Evolutionary conservation across 345 rosid species (phyloP), one percentile per base, ranked within the genome.

Genomic region (Abelmoschus esculentus): DNA sequence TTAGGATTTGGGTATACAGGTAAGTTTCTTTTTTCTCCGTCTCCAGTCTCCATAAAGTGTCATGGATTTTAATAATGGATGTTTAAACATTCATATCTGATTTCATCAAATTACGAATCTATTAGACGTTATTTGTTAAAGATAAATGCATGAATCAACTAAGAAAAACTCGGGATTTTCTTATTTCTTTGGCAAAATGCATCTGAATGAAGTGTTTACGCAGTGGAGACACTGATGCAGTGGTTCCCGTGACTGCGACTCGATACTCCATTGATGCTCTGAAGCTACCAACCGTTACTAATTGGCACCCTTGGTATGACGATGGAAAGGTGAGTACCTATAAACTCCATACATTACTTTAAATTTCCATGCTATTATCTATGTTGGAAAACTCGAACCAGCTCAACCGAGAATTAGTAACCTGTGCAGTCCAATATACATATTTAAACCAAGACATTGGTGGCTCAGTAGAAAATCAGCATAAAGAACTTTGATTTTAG

Each of bases 191-290:
- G 52, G 52, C 5, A 4, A 46, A 19, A 55, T 55, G 29, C 59
- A 55, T 8, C 59, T 55, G 74, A 42, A 56, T 75, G 31, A 75
- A 55, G 5, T 55, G 58, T 29, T 75, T 56, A 54, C 76, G 55
- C 90, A 93, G 98, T 65, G 98, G 97, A 78, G 97, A 93, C 73
- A 84, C 96, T n/a, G 97, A 93, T 67, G 74, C 92, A 31, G 89
- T 91, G 31, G 87, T 93, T 69, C 96, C 98, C 5, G 76, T 93
- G 29, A 91, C 97, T 61, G 98, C 96, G 68, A 91, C 92, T 58
- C 90, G 97, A 71, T 80, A 88, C 78, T 91, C 98, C 42, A 84
- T 93, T 55, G 86, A 89, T 69, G 96, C 97, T 12, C 78, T 93
- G 69, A 89, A 86, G 76, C 66, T 93, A 57, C 86, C 77, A 29